Percentiles rank a stretch among this genome's conserved stretches.
phyloP scores from a whole-genome alignment of 2,329 filamentous ascomycete species.

The Aureobasidium sp. region DNA sequence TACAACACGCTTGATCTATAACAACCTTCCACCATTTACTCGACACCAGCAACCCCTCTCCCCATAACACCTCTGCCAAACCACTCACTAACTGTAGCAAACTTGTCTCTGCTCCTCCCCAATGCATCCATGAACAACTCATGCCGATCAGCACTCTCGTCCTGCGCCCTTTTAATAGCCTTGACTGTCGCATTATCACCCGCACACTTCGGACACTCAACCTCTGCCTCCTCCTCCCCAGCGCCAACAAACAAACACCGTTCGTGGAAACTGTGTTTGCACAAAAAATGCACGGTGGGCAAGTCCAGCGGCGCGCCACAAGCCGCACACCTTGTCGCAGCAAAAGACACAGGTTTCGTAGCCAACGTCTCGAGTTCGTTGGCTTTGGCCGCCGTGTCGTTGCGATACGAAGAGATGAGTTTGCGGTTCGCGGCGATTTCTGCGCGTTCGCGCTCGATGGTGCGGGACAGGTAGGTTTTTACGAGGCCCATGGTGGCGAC shows the following conservation, averaged over 20 bases:
- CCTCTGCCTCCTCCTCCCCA: slow-evolving; percentile 50
- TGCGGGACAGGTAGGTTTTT: slow-evolving; percentile 82
- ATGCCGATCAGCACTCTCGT: slow-evolving; percentile 78
- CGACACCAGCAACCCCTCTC: slow-evolving; percentile 22
- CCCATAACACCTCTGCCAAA: slow-evolving; percentile 91
- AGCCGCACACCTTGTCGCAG: slow-evolving; percentile 77
- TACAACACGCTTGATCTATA: no score
- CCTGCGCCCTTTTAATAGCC: slow-evolving; percentile 77
- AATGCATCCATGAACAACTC: slow-evolving; percentile 82
- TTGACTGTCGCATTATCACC: slow-evolving; percentile 79
- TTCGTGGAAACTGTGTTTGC: slow-evolving; percentile 95
- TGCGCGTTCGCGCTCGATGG: slow-evolving; percentile 78
- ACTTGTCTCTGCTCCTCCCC: slow-evolving; percentile 69
- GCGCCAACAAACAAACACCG: slow-evolving; percentile 63
- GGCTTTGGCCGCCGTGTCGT: slow-evolving; percentile 74
- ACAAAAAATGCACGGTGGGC: slow-evolving; percentile 90
- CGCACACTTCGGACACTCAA: slow-evolving; percentile 82
- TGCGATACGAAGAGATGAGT: slow-evolving; percentile 74
- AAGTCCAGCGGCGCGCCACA: slow-evolving; percentile 75
- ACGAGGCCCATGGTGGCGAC: slow-evolving; percentile 98
- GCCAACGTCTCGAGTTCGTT: slow-evolving; percentile 70
- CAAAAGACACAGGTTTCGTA: slow-evolving; percentile 79
- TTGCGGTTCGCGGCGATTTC: slow-evolving; percentile 77
- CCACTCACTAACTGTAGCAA: slow-evolving; percentile 89
- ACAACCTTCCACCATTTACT: background rate